Conservation (phyloP, 768 basidiomycete species). For the Suillus occidentalis region DNA sequence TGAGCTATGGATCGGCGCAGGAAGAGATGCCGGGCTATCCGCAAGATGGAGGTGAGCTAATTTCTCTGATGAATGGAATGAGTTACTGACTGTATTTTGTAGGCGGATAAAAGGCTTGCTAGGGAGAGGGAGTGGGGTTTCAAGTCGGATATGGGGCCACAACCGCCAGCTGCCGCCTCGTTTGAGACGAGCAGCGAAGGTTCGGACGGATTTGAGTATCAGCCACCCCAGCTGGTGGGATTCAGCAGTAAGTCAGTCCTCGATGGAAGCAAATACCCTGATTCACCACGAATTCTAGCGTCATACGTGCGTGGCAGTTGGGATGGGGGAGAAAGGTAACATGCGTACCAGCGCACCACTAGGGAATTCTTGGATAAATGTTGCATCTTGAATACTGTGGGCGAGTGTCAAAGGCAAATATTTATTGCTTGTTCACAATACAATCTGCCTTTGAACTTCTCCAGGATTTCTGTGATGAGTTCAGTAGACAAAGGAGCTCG, state of each 20-base stretch:
- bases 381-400: neutral
- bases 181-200: conserved; percentile 7
- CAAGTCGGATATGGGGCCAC: too few species aligned
- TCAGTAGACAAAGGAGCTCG: too few species aligned
- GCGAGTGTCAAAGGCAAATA: neutral
- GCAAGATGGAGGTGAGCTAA: conserved; percentile 26
- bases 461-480: too few species aligned
- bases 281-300: conserved; percentile 13
- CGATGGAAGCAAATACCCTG: conserved; percentile 11
- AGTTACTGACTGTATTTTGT: conserved; percentile 15
- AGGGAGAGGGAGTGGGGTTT: too few species aligned
- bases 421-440: neutral
- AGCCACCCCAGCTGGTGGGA: neutral
- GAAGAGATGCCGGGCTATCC: conserved; percentile 26
- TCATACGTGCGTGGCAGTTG: conserved; percentile 13
- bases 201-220: neutral
- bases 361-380: too few species aligned
- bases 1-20: conserved; percentile 35
- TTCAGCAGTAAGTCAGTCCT: conserved; percentile 28
- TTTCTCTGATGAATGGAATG: neutral
- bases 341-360: conserved; percentile 28
- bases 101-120: neutral
- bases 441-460: too few species aligned
- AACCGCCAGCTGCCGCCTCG: neutral
- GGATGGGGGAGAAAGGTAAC: conserved; percentile 11